Evolutionary conservation across 2,329 filamentous ascomycete genomes (phyloP).

Genomic region (Penicillium psychrosexuale): DNA sequence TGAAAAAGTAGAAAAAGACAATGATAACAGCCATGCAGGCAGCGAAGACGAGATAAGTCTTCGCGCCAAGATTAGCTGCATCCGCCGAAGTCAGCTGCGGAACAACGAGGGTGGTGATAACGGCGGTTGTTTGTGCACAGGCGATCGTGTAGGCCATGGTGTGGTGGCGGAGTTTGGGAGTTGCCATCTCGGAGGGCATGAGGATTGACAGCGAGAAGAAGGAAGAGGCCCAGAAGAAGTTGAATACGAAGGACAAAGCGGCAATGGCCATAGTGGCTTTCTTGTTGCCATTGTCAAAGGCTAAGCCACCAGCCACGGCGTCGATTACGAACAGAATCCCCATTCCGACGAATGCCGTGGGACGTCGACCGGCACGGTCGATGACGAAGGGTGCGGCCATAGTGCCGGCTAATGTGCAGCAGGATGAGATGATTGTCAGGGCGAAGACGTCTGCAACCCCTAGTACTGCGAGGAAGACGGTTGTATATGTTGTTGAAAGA

Average conservation of each 20-base stretch:
- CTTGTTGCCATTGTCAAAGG: slow-evolving; percentile 26
- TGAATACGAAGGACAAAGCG: slow-evolving; percentile 36
- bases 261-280: slow-evolving; percentile 30
- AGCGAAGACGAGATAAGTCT: slow-evolving; percentile 35
- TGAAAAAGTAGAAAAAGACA: slow-evolving; percentile 27
- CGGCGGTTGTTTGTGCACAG: slow-evolving; percentile 37
- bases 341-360: slow-evolving; percentile 38
- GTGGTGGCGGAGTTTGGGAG: slow-evolving; percentile 36
- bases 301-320: slow-evolving; percentile 33
- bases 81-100: slow-evolving; percentile 36
- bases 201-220: slow-evolving; percentile 36
- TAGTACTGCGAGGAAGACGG: slow-evolving; percentile 36
- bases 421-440: slow-evolving; percentile 37
- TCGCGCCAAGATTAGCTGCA: slow-evolving; percentile 33
- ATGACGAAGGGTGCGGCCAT: slow-evolving; percentile 36
- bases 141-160: slow-evolving; percentile 39
- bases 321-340: slow-evolving; percentile 34
- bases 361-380: slow-evolving; percentile 35
- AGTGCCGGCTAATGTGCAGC: slow-evolving; percentile 37
- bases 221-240: slow-evolving; percentile 39
- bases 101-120: slow-evolving; percentile 41
- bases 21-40: slow-evolving; percentile 33
- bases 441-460: slow-evolving; percentile 34
- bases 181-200: slow-evolving; percentile 39
- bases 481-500: slow-evolving; percentile 39